phyloP scores from a whole-genome alignment of 2,329 filamentous ascomycete genomes.

The Aspergillus ochraceus region DNA sequence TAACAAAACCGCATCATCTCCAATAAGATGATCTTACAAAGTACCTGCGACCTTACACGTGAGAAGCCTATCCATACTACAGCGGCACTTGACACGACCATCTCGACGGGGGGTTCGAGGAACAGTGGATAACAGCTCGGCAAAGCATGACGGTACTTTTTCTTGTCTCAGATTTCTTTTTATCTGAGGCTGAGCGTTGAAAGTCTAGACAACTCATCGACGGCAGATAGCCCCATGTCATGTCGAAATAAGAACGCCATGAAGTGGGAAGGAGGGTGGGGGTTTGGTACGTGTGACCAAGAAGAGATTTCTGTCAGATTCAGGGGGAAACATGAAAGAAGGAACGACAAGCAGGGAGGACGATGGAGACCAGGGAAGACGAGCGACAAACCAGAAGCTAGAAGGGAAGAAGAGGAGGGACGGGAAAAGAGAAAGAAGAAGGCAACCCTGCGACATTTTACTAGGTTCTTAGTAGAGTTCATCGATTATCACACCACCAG shows the following conservation, averaged over 20 bases:
- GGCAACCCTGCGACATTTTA: not conserved
- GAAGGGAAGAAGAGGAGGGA: no score
- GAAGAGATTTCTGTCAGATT: slow-evolving; percentile 22
- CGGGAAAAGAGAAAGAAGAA: no score
- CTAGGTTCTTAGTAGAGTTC: not conserved
- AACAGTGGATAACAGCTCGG: not conserved
- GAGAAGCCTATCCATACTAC: not conserved
- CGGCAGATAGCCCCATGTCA: slow-evolving; percentile 20
- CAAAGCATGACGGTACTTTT: not conserved
- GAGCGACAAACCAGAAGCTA: not conserved
- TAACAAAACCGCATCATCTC: not conserved
- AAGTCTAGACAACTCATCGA: slow-evolving; percentile 32
- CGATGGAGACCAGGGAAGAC: not conserved
- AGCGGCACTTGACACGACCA: not conserved
- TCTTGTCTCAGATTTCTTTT: not conserved
- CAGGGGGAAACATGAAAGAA: slow-evolving; percentile 1
- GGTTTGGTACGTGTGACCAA: slow-evolving; percentile 30
- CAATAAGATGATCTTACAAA: not conserved
- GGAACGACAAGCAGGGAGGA: not conserved
- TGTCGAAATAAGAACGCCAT: slow-evolving; percentile 17
- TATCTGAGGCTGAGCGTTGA: slow-evolving; percentile 26
- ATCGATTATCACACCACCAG: not conserved
- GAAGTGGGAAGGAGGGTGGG: not conserved
- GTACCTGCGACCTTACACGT: not conserved
- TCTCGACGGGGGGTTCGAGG: not conserved